Evolutionary conservation across 441 rosid genomes (phyloP).

Genomic region (Codiaeum variegatum): DNA sequence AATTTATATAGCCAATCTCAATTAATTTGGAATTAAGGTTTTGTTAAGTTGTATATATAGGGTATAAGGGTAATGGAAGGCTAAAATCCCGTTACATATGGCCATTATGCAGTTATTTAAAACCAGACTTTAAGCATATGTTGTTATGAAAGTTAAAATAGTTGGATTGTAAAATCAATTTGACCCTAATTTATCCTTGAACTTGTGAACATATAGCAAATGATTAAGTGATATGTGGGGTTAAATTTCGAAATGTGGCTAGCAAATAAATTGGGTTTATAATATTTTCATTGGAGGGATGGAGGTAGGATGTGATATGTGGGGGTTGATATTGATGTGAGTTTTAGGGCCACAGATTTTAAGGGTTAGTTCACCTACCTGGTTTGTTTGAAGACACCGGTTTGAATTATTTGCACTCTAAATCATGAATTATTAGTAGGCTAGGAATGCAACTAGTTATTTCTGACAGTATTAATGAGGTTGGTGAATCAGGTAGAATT

Average conservation of each 20-base stretch:
- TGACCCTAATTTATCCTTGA: neutral
- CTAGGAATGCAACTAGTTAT: neutral
- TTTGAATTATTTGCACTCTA: neutral
- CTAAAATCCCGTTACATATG: too few relatives aligned
- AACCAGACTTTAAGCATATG: too few relatives aligned
- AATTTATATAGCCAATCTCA: too few relatives aligned
- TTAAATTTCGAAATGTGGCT: neutral
- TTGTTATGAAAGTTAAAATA: neutral
- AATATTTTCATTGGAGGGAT: neutral
- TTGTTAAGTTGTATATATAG: too few relatives aligned
- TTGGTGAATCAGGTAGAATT: neutral
- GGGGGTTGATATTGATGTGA: neutral
- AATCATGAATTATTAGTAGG: neutral
- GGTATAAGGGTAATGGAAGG: too few relatives aligned
- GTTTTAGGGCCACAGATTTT: neutral
- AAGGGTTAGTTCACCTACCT: neutral
- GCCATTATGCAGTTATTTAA: too few relatives aligned
- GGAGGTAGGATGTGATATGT: too few relatives aligned
- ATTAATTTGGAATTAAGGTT: too few relatives aligned
- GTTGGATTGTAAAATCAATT: slow-evolving; percentile 4
- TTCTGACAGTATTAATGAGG: neutral
- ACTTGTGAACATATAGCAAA: neutral
- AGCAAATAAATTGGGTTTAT: neutral
- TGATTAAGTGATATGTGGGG: neutral
- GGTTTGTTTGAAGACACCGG: neutral